Conservation (phyloP, 805 yeast genomes). For the Naumovozyma castellii region DNA sequence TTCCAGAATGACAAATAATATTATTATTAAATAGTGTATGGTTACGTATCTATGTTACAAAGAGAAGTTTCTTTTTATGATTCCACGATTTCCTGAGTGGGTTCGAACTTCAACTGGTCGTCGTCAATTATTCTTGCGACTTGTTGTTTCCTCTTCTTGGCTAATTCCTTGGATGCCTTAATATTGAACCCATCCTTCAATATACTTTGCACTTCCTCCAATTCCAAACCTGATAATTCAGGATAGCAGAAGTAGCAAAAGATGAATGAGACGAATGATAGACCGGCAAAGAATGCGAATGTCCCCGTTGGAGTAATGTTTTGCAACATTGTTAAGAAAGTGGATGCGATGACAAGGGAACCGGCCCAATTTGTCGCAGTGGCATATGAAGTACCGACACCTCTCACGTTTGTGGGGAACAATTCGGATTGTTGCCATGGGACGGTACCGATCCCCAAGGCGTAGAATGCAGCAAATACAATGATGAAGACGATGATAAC, state of each 20-base stretch:
- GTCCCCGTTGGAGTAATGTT: slow-evolving; percentile 94
- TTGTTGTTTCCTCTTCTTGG: slow-evolving; percentile 36
- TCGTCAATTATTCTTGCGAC: slow-evolving; percentile 9
- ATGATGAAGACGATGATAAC: slow-evolving; percentile 81
- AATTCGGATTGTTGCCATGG: slow-evolving; percentile 98
- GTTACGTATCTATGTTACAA: no score
- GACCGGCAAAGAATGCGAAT: slow-evolving; percentile 78
- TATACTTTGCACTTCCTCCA: slow-evolving; percentile 83
- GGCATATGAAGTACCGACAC: slow-evolving; percentile 82
- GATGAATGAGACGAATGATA: slow-evolving; percentile 61
- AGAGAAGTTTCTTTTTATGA: not conserved
- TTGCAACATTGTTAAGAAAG: slow-evolving; percentile 88
- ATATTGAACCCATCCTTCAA: slow-evolving; percentile 82
- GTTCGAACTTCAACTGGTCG: slow-evolving; percentile 12
- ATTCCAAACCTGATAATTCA: slow-evolving; percentile 79
- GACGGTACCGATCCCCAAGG: slow-evolving; percentile 91
- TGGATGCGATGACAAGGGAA: slow-evolving; percentile 78
- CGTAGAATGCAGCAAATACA: slow-evolving; percentile 78
- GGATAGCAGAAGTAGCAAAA: slow-evolving; percentile 82
- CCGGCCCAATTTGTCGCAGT: slow-evolving; percentile 96
- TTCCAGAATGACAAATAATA: no score
- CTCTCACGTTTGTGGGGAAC: slow-evolving; percentile 89
- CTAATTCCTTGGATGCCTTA: slow-evolving; percentile 48
- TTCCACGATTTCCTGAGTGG: slow-evolving; percentile 21
- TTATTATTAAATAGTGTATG: no score